phyloP scores from a whole-genome alignment of 2,329 filamentous ascomycete species.

The Ceratocystis eucalypticola region DNA sequence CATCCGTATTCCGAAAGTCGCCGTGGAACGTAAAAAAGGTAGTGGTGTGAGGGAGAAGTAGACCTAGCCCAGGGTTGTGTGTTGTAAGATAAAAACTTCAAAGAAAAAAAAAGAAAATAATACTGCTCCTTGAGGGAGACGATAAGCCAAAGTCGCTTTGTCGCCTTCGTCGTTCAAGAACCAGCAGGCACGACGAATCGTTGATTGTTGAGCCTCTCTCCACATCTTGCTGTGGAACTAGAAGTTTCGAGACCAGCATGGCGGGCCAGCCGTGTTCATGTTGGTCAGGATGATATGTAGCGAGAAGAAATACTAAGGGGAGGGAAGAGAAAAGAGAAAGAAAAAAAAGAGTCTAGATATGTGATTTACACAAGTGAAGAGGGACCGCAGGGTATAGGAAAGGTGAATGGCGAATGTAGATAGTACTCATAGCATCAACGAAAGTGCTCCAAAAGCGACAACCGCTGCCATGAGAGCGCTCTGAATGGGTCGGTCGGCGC shows the following conservation, averaged over 20 bases:
- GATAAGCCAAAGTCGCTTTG: neutral
- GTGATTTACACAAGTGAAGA: neutral
- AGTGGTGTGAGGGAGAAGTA: neutral
- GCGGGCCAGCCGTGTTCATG: constrained; percentile 11
- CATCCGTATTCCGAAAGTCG: neutral
- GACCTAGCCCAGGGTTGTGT: neutral
- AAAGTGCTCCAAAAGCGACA: constrained; percentile 16
- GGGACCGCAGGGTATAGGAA: neutral
- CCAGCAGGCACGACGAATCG: neutral
- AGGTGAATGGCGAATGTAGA: too few relatives aligned
- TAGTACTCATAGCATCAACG: neutral
- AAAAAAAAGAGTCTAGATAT: neutral
- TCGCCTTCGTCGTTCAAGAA: neutral
- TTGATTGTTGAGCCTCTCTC: neutral
- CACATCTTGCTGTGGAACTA: neutral
- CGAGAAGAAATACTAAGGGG: constrained; percentile 1
- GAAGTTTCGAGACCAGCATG: neutral
- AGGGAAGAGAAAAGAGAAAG: neutral
- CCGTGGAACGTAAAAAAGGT: neutral
- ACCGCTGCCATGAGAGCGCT: constrained; percentile 17
- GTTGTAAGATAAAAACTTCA: neutral
- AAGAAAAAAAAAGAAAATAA: neutral
- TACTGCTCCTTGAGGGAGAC: neutral
- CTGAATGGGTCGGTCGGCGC: constrained; percentile 18
- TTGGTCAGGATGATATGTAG: neutral